These are phyloP conservation scores for Bimuria novae-zelandiae DNA, from an alignment of 2,329 filamentous ascomycete genomes.

Conservation along the genomic window DNA sequence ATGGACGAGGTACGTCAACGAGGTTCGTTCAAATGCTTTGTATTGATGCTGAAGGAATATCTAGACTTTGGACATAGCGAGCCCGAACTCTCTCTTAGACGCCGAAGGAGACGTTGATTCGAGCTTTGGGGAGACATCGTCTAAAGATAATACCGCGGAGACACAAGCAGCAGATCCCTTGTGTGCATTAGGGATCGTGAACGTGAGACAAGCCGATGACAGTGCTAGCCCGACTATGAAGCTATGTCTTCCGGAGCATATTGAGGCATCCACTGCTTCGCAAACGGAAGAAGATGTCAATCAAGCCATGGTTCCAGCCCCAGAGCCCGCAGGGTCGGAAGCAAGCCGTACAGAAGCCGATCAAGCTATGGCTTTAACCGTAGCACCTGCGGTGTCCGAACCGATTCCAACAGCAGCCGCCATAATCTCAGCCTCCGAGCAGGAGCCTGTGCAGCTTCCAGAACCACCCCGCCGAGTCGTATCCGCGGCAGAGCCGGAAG, in stretches of 20 bases:
- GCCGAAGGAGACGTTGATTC: conserved; percentile 5
- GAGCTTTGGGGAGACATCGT: conserved; percentile 1
- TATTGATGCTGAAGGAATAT: conserved; percentile 6
- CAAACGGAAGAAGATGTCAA: background rate
- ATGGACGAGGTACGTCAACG: conserved; percentile 8
- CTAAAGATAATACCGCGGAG: background rate
- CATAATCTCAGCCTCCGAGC: too few species aligned
- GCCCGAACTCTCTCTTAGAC: conserved; percentile 4
- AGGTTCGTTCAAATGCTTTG: conserved; percentile 3
- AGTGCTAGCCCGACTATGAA: background rate
- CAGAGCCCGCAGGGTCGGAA: conserved; percentile 1
- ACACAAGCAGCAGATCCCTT: conserved; percentile 6
- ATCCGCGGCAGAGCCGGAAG: conserved; percentile 8
- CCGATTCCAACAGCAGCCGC: conserved; percentile 41
- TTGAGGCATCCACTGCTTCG: background rate
- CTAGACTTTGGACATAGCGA: conserved; percentile 5
- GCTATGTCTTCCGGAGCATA: conserved; percentile 3
- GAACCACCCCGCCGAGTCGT: too few species aligned
- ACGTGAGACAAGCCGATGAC: conserved; percentile 1
- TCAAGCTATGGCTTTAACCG: conserved; percentile 1
- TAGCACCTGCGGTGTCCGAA: background rate
- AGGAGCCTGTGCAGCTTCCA: too few species aligned
- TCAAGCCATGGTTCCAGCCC: background rate
- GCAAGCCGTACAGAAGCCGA: conserved; percentile 2
- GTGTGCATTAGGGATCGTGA: background rate